Evolutionary conservation across 192 early-diverging fungal species (phyloP), one percentile per base, ranked within the genome.

Genomic region (Paraglomus brasilianum): DNA sequence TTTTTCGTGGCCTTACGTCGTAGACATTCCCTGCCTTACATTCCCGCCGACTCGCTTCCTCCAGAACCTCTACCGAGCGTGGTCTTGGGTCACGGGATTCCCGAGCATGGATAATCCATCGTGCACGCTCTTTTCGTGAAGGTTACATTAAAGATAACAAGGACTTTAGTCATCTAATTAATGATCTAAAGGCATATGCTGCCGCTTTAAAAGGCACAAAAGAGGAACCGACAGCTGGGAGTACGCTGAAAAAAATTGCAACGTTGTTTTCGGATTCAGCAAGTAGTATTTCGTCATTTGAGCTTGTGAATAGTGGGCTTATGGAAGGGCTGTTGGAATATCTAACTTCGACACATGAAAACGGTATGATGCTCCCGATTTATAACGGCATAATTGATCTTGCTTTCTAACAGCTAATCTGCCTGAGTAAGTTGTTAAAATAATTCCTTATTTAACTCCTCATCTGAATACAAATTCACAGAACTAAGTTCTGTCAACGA

Each of bases 291-390:
- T 93, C 92, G 10, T 87, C 87, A 5, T 91, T 89, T 75, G 94
- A 95, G 70, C 77, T 94, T 24, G 74, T 88, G 61, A 88, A 86
- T 62, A 93, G 88, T 65, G 90, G 91, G 8, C 63, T 96, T 55
- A 74, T 93, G 14, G 80, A 82, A 6, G 78, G 79, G 17, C 52
- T 93, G n/a, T 62, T 87, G 24, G 52, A 50, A 5, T 89, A 83
- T 69, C 61, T 91, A 43, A 76, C 70, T 5, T 51, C 19, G 39
- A 61, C 15, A 24, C 30, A 30, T 30, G 30, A 30, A 30, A 30
- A 1, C 30, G 30, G 30, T 30, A 30, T 30, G 30, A 30, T 30
- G 30, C 30, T 30, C 3, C 3, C 30, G 30, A 30, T 30, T 30
- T 30, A 30, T 30, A 30, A 30, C 30, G 30, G 30, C 30, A 30